Evolutionary conservation across 1,284 basidiomycete genomes (phyloP).

Genomic region (Blastosporella zonata): DNA sequence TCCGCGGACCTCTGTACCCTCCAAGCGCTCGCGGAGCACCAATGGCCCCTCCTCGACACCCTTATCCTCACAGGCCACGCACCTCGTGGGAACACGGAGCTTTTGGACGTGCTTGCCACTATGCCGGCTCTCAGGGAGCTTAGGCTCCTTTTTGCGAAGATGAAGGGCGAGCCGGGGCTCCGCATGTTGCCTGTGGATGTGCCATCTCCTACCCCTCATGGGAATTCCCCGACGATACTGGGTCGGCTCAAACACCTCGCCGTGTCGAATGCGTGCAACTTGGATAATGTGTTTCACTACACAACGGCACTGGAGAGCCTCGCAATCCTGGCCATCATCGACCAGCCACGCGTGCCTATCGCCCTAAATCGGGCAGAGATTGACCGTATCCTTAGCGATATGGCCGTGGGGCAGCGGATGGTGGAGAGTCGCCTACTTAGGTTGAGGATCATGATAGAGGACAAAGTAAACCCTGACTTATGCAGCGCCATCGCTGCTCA

Average conservation of each 20-base stretch:
- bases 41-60: constrained; percentile 33
- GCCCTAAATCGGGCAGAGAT: constrained; percentile 28
- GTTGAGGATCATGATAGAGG: constrained; percentile 36
- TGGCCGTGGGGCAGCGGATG: constrained; percentile 21
- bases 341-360: constrained; percentile 32
- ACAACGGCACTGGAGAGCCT: constrained; percentile 28
- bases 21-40: constrained; percentile 25
- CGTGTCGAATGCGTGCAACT: constrained; percentile 33
- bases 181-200: constrained; percentile 22
- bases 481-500: constrained; percentile 25
- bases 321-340: constrained; percentile 32
- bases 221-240: constrained; percentile 23
- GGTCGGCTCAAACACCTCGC: constrained; percentile 30
- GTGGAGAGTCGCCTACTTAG: constrained; percentile 21
- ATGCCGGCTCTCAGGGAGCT: constrained; percentile 35
- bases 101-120: constrained; percentile 30
- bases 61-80: constrained; percentile 34
- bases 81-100: constrained; percentile 24
- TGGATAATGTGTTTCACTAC: constrained; percentile 27
- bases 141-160: constrained; percentile 32
- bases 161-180: constrained; percentile 23
- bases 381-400: constrained; percentile 25
- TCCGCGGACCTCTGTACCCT: constrained; percentile 32
- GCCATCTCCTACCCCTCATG: constrained; percentile 15
- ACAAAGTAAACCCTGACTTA: constrained; percentile 30